Conservation (phyloP, 116 monocot genomes). For the Zostera marina region DNA sequence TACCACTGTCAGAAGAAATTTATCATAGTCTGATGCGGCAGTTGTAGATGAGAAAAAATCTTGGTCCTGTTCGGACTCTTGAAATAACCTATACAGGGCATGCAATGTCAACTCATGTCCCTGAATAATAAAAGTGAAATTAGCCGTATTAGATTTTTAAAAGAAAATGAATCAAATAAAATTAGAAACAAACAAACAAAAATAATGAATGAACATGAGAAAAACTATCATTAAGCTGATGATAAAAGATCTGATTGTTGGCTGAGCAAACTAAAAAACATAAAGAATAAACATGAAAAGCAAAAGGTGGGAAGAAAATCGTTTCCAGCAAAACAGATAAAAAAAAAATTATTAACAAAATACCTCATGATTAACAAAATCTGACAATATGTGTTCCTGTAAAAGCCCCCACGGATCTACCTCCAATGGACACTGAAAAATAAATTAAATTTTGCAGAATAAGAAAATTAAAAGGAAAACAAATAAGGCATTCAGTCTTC, state of each 20-base stretch:
- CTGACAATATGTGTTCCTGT: slow-evolving; percentile 62
- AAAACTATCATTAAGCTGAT: too few species aligned
- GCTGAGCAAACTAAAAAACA: too few species aligned
- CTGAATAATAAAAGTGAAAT: slow-evolving; percentile 23
- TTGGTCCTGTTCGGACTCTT: slow-evolving; percentile 81
- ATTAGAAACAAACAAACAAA: background rate
- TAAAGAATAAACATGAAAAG: too few species aligned
- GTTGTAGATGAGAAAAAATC: slow-evolving; percentile 91
- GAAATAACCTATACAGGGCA: slow-evolving; percentile 81
- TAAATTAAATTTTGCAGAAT: background rate
- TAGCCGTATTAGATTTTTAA: background rate
- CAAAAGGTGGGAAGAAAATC: too few species aligned
- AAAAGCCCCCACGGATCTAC: slow-evolving; percentile 72
- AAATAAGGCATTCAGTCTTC: background rate
- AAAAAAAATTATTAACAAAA: background rate
- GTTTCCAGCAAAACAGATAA: background rate
- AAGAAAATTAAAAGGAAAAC: background rate
- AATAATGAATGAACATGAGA: too few species aligned
- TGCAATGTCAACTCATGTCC: slow-evolving; percentile 90
- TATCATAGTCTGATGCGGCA: slow-evolving; percentile 85
- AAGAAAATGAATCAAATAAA: background rate
- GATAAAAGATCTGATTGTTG: too few species aligned
- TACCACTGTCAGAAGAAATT: slow-evolving; percentile 78
- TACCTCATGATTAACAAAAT: slow-evolving; percentile 82
- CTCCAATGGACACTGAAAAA: slow-evolving; percentile 70